Conservation (phyloP, 208 protist genomes). For the Porcisia deanei region DNA sequence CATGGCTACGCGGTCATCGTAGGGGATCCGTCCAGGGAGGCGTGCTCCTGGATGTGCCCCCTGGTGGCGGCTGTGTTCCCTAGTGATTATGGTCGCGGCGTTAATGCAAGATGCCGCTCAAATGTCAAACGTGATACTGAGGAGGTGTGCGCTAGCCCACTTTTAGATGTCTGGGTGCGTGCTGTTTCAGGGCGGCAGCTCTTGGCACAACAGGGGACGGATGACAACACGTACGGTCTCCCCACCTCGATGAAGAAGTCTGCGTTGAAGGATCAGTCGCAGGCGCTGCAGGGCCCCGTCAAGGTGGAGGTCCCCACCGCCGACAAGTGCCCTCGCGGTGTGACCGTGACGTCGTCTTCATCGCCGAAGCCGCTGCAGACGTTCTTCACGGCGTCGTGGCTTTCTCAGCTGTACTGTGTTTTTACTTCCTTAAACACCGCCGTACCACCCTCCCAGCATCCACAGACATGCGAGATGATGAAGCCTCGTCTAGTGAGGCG, state of each 20-base stretch:
- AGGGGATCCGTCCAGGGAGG: conserved; percentile 9
- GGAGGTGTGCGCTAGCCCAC: conserved; percentile 8
- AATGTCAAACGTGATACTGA: background rate
- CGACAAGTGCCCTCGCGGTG: background rate
- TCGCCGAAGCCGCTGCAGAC: background rate
- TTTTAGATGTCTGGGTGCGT: conserved; percentile 25
- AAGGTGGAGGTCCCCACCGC: background rate
- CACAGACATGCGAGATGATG: background rate
- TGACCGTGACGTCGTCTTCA: background rate
- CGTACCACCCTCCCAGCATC: background rate
- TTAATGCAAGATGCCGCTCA: background rate
- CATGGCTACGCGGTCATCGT: conserved; percentile 19
- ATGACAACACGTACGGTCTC: background rate
- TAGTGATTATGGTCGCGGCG: background rate
- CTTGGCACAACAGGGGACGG: background rate
- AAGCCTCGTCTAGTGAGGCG: background rate
- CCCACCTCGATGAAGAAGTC: background rate
- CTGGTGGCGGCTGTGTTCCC: conserved; percentile 8
- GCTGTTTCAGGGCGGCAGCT: conserved; percentile 7
- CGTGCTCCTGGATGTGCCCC: conserved; percentile 22
- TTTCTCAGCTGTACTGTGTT: conserved; percentile 26
- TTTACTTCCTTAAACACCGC: background rate
- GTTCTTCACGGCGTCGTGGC: conserved; percentile 12
- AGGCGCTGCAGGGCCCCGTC: background rate
- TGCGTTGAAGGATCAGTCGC: conserved; percentile 1